Conservation (phyloP, 1,139 yeast species). For the Suzukiozyma palmioleophila region DNA sequence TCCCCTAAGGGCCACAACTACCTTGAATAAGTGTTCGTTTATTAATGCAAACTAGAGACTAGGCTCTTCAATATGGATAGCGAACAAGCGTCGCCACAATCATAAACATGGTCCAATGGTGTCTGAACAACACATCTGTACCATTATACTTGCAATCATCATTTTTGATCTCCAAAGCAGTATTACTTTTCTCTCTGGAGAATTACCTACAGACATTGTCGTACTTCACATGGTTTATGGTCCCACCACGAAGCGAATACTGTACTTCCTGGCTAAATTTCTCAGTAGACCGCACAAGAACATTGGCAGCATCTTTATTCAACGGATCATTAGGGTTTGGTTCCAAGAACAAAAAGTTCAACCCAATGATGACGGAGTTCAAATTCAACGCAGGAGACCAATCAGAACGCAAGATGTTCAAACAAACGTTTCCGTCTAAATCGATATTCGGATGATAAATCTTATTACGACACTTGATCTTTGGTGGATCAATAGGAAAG, state of each 20-base stretch:
- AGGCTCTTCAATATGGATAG: neutral
- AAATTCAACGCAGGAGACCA: conserved; percentile 93
- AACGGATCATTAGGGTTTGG: conserved; percentile 93
- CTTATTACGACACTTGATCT: conserved; percentile 62
- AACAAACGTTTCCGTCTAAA: conserved; percentile 82
- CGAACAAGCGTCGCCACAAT: no score
- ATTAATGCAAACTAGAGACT: no score
- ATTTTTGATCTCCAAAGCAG: no score
- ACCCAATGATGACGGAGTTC: conserved; percentile 78
- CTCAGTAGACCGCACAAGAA: conserved; percentile 54
- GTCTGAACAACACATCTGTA: no score
- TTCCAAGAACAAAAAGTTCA: conserved; percentile 80
- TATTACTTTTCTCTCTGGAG: no score
- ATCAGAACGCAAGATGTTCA: conserved; percentile 87
- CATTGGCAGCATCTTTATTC: conserved; percentile 84
- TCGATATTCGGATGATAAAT: conserved; percentile 96
- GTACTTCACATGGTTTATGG: conserved; percentile 54
- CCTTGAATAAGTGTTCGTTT: no score
- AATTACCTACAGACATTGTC: conserved; percentile 47
- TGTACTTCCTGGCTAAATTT: conserved; percentile 57
- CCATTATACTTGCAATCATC: no score
- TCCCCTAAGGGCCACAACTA: no score
- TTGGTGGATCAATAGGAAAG: conserved; percentile 93
- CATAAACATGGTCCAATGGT: no score
- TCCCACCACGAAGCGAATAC: conserved; percentile 69